Conservation (phyloP, 352 stramenopile genomes). For the Phytopythium helicoides region DNA sequence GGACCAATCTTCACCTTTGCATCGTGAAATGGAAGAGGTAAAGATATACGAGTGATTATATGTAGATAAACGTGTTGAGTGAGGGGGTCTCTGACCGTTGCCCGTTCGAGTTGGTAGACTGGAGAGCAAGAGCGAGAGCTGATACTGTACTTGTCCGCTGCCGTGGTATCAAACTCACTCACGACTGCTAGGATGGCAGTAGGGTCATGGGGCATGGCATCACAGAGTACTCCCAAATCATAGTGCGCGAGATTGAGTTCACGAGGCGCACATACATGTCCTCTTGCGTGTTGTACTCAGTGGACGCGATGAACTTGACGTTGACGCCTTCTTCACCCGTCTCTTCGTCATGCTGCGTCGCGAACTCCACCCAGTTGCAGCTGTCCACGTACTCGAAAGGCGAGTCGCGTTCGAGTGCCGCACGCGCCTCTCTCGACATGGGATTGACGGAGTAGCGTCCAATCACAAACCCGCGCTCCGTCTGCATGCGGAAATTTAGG, state of each 20-base stretch:
- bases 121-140: too few species aligned
- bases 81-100: too few species aligned
- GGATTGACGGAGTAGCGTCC: conserved; percentile 60
- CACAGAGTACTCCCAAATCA: conserved; percentile 55
- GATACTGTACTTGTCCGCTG: too few species aligned
- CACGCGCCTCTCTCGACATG: conserved; percentile 31
- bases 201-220: conserved; percentile 32
- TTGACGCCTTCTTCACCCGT: conserved; percentile 37
- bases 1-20: conserved; percentile 38
- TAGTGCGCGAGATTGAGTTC: conserved; percentile 44
- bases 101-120: too few species aligned
- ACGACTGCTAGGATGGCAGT: not conserved
- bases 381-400: conserved; percentile 53
- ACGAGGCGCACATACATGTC: conserved; percentile 48
- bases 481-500: conserved; percentile 48
- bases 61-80: not conserved
- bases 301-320: conserved; percentile 62
- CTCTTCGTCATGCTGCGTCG: conserved; percentile 17
- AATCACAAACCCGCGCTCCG: conserved; percentile 53
- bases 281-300: conserved; percentile 61
- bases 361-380: conserved; percentile 59
- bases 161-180: too few species aligned
- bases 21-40: too few species aligned
- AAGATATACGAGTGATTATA: not conserved
- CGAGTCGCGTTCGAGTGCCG: conserved; percentile 23